Evolutionary conservation across 306 rosid species (phyloP), one percentile per base, ranked within the genome.

Genomic region (Prunus mira): DNA sequence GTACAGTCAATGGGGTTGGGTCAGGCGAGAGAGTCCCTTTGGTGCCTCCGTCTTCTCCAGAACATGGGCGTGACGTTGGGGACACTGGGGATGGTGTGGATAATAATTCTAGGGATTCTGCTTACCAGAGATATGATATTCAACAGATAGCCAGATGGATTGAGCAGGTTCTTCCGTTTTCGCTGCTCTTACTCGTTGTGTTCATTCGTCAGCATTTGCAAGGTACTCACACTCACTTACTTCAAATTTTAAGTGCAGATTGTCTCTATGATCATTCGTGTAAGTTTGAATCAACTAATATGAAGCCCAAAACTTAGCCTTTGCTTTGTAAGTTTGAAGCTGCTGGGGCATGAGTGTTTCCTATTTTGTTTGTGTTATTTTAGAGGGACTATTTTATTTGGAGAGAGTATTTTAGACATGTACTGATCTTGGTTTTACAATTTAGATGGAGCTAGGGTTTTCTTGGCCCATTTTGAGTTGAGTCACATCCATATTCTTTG

Each of bases 131-230:
- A 80, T 78, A 87, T 54, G 95, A 95, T 80, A 76, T 90, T 81
- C 98, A 90, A 79, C 92, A 80, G 80, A 72, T 87, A 67, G 97
- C 92, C 0, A 87, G 86, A 75, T 88, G 96, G 88, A 78, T 88
- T 76, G 97, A 95, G 82, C 93, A 90, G 80, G 76, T 95, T 83
- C 96, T 95, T 66, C 99, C 97, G 22, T 95, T 90, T 71, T 87
- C 90, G 32, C 72, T 95, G 65, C 86, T 95, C 74, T 67, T 95
- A 81, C 75, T 92, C 75, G 76, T 89, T 15, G 96, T 92, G 58
- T 92, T 95, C 88, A 89, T 92, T 74, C 97, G 97, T 43, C 93
- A 90, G 85, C 97, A 95, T 80, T 88, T 92, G 83, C 89, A 86
- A 89, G 97, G 98, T 95, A 82, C 61, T 46, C 14, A 32, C 65